Evolutionary conservation across 805 yeast genomes (phyloP), one percentile per base, ranked within the genome.

Genomic region (Pichia nanzhaoensis): DNA sequence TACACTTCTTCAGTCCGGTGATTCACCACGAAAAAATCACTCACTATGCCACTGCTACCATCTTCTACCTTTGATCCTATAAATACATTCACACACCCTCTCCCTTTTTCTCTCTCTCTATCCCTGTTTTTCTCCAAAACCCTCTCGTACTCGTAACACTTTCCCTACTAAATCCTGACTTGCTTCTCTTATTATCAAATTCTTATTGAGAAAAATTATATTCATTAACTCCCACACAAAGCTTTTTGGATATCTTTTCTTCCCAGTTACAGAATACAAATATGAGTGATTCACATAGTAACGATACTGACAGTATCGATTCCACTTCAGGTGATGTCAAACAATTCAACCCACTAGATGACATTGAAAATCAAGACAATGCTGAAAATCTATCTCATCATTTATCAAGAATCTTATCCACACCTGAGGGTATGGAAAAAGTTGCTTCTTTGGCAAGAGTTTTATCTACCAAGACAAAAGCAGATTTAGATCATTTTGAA

Each of bases 361-460:
- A 47, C 33, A 34, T 54, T 16, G 63, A 59, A 49, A 54, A 45
- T 5, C 62, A 57, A 45, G 55, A 51, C 31, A 52, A 48, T 43
- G 45, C 32, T 33, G 62, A 59, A 18, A 46, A 43, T 16, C 49
- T 59, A 30, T 57, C 63, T 2, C 60, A 55, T 24, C 61, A 56
- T 37, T 50, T 59, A 30, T 59, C 63, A 9, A 47, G 51, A 33
- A 58, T 59, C 21, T 40, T 59, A 19, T 54, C 55, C 7, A 51
- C 58, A 5, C 56, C 59, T 10, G 54, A 55, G 38, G 63, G 63
- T 49, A 48, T 53, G 13, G 53, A 57, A 39, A 68, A 66, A 53
- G 60, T 75, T 45, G 75, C 69, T 51, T 64, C 77, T n/a, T 60
- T 75, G 49, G 73, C 78, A 3, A 69, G 77, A 61, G 69, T 69